Percentiles rank a stretch among this genome's conserved stretches.
Evolutionary conservation across 1,139 yeast genomes (phyloP).

Genomic region (Nakaseomyces glabratus): DNA sequence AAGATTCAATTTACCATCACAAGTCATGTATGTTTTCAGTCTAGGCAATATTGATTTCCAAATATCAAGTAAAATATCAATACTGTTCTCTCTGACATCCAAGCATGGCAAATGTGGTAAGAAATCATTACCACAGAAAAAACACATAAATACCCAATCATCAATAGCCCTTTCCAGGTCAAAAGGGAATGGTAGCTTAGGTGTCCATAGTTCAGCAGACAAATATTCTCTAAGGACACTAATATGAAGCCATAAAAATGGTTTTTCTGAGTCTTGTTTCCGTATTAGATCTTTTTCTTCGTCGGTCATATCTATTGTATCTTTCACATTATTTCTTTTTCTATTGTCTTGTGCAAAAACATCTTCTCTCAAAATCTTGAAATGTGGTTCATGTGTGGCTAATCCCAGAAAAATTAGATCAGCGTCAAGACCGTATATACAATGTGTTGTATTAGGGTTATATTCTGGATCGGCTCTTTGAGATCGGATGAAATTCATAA

Average conservation of each 20-base stretch:
- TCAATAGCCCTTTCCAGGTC: conserved; percentile 94
- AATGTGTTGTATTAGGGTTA: conserved; percentile 83
- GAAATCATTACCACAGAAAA: conserved; percentile 97
- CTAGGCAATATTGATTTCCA: conserved; percentile 72
- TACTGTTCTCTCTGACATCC: conserved; percentile 91
- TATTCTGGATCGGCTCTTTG: conserved; percentile 80
- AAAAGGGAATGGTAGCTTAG: conserved; percentile 61
- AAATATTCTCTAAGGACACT: conserved; percentile 82
- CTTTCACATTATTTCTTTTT: conserved; percentile 40
- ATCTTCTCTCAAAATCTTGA: conserved; percentile 87
- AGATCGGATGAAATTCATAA: conserved; percentile 85
- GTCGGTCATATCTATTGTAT: conserved; percentile 49
- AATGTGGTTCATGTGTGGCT: conserved; percentile 96
- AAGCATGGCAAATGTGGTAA: conserved; percentile 92
- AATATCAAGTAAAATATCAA: conserved; percentile 66
- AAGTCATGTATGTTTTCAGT: conserved; percentile 70
- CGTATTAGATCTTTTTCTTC: conserved; percentile 47
- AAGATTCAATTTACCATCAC: conserved; percentile 77
- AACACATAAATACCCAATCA: conserved; percentile 99
- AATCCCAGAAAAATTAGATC: conserved; percentile 93
- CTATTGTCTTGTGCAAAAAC: conserved; percentile 67
- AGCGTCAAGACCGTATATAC: conserved; percentile 95
- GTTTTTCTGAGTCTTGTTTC: conserved; percentile 61
- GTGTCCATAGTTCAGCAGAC: conserved; percentile 68
- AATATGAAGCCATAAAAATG: conserved; percentile 90